A percentile compares a stretch with the other conserved stretches of the same genome.
Conservation (phyloP, 306 rosid genomes). For the Mimosa pudica region DNA sequence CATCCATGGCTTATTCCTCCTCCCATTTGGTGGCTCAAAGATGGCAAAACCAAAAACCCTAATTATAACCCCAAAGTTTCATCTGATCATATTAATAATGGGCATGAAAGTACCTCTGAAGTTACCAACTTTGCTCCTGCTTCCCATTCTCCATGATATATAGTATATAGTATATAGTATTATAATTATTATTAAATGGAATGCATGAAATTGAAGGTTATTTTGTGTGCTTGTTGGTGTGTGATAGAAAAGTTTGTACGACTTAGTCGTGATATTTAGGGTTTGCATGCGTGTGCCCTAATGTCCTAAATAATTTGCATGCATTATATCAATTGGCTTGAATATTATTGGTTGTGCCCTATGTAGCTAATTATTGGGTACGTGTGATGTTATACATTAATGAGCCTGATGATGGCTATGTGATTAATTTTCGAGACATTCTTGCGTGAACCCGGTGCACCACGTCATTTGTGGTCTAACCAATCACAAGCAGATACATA, state of each 20-base stretch:
- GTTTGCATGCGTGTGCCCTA: background rate
- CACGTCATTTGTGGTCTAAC: too few relatives aligned
- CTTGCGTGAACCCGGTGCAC: too few relatives aligned
- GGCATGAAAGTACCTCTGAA: background rate
- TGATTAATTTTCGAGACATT: background rate
- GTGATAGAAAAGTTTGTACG: too few relatives aligned
- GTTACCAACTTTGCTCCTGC: background rate
- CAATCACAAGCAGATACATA: too few relatives aligned
- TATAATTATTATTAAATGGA: background rate
- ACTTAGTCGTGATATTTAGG: background rate
- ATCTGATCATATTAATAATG: background rate
- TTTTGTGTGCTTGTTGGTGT: background rate
- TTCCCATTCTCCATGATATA: constrained; percentile 4
- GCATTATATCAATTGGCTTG: constrained; percentile 25
- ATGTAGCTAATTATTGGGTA: too few relatives aligned
- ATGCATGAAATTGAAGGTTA: background rate
- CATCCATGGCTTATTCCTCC: background rate
- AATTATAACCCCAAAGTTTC: background rate
- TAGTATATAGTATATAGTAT: too few relatives aligned
- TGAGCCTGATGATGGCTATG: background rate
- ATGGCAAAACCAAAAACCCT: background rate
- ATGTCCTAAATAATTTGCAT: constrained; percentile 1
- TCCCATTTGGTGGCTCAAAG: constrained; percentile 12
- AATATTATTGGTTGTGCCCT: background rate
- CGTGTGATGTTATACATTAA: background rate